Percentiles rank a stretch among this genome's conserved stretches.
These are phyloP conservation scores for Piedraia hortae DNA, from an alignment of 2,329 filamentous ascomycete genomes.

Conservation along the genomic window DNA sequence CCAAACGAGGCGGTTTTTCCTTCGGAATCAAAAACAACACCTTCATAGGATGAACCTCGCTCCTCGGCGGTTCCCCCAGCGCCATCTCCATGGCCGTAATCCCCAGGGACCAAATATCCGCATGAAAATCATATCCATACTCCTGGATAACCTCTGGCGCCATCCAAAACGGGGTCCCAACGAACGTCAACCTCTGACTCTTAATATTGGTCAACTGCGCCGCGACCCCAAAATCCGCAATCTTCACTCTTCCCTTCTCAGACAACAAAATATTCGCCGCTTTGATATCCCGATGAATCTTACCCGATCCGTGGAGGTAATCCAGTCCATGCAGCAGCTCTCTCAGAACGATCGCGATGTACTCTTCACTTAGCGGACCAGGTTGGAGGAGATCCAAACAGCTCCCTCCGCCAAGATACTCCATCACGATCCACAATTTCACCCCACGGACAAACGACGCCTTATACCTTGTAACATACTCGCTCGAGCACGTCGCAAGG, in stretches of 20 bases:
- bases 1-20: constrained; percentile 55
- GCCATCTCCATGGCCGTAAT: constrained; percentile 82
- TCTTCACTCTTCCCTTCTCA: constrained; percentile 67
- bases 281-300: constrained; percentile 93
- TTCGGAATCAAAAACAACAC: constrained; percentile 79
- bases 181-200: constrained; percentile 88
- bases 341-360: constrained; percentile 83
- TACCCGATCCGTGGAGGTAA: constrained; percentile 79
- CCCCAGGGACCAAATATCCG: constrained; percentile 77
- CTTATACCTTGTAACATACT: constrained; percentile 87
- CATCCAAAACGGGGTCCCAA: constrained; percentile 96
- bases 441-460: constrained; percentile 85
- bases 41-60: constrained; percentile 74
- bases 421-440: constrained; percentile 99
- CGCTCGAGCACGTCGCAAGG: constrained; percentile 78
- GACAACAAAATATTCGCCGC: constrained; percentile 91
- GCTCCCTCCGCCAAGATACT: constrained; percentile 82
- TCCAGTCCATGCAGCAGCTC: constrained; percentile 74
- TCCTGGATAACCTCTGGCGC: constrained; percentile 84
- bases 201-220: constrained; percentile 94
- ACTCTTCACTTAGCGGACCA: constrained; percentile 53
- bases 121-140: constrained; percentile 60
- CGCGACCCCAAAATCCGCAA: constrained; percentile 91
- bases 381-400: constrained; percentile 86
- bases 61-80: constrained; percentile 67